phyloP scores from a whole-genome alignment of 495 filamentous ascomycete species.

The Lophium mytilinum region DNA sequence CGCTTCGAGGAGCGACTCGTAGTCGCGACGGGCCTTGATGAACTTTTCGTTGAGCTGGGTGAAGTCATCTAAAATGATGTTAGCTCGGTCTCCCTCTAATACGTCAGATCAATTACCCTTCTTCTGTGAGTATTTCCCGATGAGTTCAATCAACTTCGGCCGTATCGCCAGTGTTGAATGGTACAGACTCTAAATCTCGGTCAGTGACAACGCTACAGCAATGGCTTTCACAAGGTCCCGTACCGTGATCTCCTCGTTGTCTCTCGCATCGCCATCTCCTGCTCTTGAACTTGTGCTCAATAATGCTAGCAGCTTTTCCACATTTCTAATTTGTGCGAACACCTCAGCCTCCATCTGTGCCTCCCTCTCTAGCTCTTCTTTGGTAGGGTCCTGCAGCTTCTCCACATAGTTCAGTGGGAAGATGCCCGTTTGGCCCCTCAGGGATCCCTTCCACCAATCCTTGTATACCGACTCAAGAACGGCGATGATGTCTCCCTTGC shows the following conservation, averaged over 20 bases:
- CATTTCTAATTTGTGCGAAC: slow-evolving; percentile 97
- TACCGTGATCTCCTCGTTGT: slow-evolving; percentile 74
- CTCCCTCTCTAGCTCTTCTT: slow-evolving; percentile 88
- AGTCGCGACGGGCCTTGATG: slow-evolving; percentile 95
- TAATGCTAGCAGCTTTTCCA: slow-evolving; percentile 89
- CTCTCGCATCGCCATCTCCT: slow-evolving; percentile 29
- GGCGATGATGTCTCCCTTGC: slow-evolving; percentile 94
- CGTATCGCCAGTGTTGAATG: slow-evolving; percentile 89
- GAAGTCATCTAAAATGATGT: slow-evolving; percentile 66
- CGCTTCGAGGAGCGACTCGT: slow-evolving; percentile 88
- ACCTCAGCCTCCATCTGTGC: slow-evolving; percentile 97
- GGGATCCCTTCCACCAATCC: slow-evolving; percentile 97
- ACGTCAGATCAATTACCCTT: slow-evolving; percentile 55
- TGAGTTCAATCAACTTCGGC: slow-evolving; percentile 94
- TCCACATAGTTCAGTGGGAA: slow-evolving; percentile 99
- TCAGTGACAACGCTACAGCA: background rate
- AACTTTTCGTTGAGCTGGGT: slow-evolving; percentile 98
- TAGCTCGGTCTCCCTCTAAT: slow-evolving; percentile 1
- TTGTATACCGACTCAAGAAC: slow-evolving; percentile 97
- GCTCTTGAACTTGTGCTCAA: slow-evolving; percentile 66
- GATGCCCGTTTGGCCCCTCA: slow-evolving; percentile 91
- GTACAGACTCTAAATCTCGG: slow-evolving; percentile 61
- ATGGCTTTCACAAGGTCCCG: background rate
- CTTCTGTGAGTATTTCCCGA: slow-evolving; percentile 98
- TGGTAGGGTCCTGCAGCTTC: slow-evolving; percentile 88